phyloP scores from a whole-genome alignment of 2,329 filamentous ascomycete genomes.

The Zasmidium angulare region DNA sequence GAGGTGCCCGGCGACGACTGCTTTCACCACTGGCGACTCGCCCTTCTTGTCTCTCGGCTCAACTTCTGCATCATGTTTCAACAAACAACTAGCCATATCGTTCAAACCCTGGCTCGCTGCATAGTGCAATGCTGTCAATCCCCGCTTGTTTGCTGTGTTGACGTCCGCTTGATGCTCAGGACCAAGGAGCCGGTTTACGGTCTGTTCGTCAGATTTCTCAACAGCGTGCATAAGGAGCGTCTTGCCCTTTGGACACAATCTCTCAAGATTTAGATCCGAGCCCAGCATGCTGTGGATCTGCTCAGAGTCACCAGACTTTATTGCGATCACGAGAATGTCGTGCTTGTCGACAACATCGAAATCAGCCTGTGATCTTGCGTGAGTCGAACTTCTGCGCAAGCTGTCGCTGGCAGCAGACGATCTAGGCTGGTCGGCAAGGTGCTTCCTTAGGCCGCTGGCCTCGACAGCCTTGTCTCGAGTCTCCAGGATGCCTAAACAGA shows the following conservation, averaged over 20 bases:
- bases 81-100: constrained; percentile 21
- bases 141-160: constrained; percentile 13
- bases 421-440: constrained; percentile 2
- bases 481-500: no score
- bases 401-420: constrained; percentile 13
- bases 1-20: constrained; percentile 17
- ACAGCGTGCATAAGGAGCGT: constrained; percentile 25
- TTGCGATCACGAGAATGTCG: constrained; percentile 17
- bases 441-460: constrained; percentile 15
- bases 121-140: constrained; percentile 21
- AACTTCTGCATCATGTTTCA: constrained; percentile 18
- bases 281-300: constrained; percentile 13
- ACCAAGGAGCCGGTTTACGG: constrained; percentile 20
- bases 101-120: constrained; percentile 17
- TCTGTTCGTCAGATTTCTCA: constrained; percentile 16
- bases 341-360: constrained; percentile 16
- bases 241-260: constrained; percentile 16
- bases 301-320: constrained; percentile 17
- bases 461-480: constrained; percentile 22
- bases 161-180: constrained; percentile 20
- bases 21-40: constrained; percentile 21
- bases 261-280: constrained; percentile 17
- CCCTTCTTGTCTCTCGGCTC: constrained; percentile 17
- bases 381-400: constrained; percentile 11
- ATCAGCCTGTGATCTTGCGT: constrained; percentile 6